Percentiles rank a stretch among this genome's conserved stretches.
Conservation (phyloP, 2,329 filamentous ascomycete genomes). For the Ophiostoma sp. region DNA sequence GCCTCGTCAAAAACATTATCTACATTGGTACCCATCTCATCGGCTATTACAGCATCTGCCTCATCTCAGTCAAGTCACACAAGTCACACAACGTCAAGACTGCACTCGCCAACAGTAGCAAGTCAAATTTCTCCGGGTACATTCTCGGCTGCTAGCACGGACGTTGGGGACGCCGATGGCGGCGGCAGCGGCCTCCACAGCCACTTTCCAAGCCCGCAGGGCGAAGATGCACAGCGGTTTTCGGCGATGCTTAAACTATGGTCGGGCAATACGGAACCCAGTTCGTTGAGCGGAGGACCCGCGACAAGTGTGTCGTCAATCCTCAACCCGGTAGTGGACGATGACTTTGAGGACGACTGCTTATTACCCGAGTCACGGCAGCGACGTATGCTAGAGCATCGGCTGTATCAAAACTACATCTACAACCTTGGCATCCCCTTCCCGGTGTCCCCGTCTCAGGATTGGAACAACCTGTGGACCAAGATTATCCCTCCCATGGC, state of each 20-base stretch:
- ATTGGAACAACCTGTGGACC: conserved; percentile 29
- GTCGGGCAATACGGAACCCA: conserved; percentile 20
- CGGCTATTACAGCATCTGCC: not conserved
- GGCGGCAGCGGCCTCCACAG: not conserved
- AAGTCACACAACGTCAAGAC: not conserved
- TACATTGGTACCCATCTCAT: not conserved
- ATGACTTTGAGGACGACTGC: conserved; percentile 20
- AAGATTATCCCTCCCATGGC: conserved; percentile 27
- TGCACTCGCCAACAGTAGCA: not conserved
- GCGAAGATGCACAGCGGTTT: conserved; percentile 17
- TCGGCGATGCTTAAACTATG: conserved; percentile 23
- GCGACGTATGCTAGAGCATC: conserved; percentile 31
- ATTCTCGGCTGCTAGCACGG: conserved; percentile 15
- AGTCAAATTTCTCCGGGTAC: conserved; percentile 12
- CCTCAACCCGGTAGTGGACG: conserved; percentile 9
- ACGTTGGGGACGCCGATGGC: conserved; percentile 9
- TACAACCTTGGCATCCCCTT: conserved; percentile 26
- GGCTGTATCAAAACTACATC: conserved; percentile 31
- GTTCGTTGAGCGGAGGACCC: not conserved
- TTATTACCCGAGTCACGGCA: conserved; percentile 29
- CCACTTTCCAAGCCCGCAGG: conserved; percentile 8
- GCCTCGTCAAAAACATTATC: not conserved
- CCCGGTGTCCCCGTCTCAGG: conserved; percentile 24
- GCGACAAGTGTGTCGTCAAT: conserved; percentile 5
- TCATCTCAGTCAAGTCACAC: not conserved